These are phyloP conservation scores for Hsuehochloa calcarea DNA, from an alignment of 176 grass and related monocot species.

Conservation along the genomic window DNA sequence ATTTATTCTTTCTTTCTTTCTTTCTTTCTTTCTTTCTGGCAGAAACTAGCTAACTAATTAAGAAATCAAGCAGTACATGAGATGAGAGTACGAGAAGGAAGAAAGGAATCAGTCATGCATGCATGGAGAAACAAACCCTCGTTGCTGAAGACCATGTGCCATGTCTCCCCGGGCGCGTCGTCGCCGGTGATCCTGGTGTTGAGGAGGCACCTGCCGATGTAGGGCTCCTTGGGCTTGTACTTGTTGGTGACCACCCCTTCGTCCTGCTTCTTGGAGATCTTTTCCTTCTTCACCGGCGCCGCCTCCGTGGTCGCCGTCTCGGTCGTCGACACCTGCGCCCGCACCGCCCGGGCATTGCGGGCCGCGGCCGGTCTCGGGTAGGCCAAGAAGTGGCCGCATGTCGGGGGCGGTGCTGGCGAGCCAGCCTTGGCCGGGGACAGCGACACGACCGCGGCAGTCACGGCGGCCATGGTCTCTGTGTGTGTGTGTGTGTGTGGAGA, in stretches of 20 bases:
- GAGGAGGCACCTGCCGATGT: slow-evolving; percentile 65
- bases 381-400: slow-evolving; percentile 35
- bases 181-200: slow-evolving; percentile 95
- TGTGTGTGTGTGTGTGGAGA: neutral
- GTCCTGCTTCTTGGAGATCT: slow-evolving; percentile 76
- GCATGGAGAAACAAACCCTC: slow-evolving; percentile 36
- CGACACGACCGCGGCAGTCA: slow-evolving; percentile 48
- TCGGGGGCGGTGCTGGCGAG: slow-evolving; percentile 8
- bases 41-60: neutral
- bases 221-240: slow-evolving; percentile 82
- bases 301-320: slow-evolving; percentile 18
- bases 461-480: slow-evolving; percentile 44
- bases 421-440: slow-evolving; percentile 22
- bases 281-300: slow-evolving; percentile 47
- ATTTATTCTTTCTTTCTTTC: neutral
- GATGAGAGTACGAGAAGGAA: neutral
- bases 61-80: neutral
- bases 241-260: slow-evolving; percentile 73
- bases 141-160: slow-evolving; percentile 98
- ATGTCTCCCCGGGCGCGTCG: slow-evolving; percentile 82
- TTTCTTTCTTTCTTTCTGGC: neutral
- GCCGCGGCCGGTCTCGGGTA: slow-evolving; percentile 11
- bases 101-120: neutral
- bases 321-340: slow-evolving; percentile 61
- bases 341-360: neutral